Evolutionary conservation across 306 rosid species (phyloP), one percentile per base, ranked within the genome.

Genomic region (Acmispon strigosus): DNA sequence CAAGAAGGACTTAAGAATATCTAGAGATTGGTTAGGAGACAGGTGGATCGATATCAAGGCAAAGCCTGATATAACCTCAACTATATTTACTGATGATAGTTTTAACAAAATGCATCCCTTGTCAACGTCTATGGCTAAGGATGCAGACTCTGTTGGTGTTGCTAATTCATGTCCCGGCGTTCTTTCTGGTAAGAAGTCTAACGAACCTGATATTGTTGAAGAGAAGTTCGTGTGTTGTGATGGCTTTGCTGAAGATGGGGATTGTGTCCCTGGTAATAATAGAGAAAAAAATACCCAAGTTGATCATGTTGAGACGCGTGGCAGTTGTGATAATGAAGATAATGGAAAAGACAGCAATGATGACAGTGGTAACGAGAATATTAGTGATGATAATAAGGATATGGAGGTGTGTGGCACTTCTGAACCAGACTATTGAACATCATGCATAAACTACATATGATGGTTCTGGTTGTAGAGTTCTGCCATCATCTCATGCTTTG

Each of bases 11-110:
- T 78, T 94, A 22, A 84, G 99, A 89, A 70, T 78, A 75, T 91
- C 99, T 19, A 69, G 88, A 81, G 99, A 94, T 73, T 94, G 99
- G 99, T 84, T 79, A 43, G 91, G 89, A n/a, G 91, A 86, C 79
- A 66, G 42, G 47, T 94, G 99, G 99, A 51, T 88, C 71, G 69
- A 80, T 58, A 75, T 87, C 41, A 80, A 82, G 82, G 76, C 80
- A 36, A 91, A 86, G 78, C 91, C 91, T 51, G 86, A 82, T 64
- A 72, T 94, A 82, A 79, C 87, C 63, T 66, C 87, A 36, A 68
- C 82, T 43, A 50, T 91, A 78, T 64, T 83, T 70, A 57, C 86
- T 7, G 41, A 60, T 74, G 53, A 62, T 62, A 60, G 81, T 72
- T 73, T 80, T 42, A 85, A 86, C 73, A 42, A 81, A 13, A 72